Base-by-base conservation (phyloP, 2,329 filamentous ascomycete genomes). In the Sclerotinia trifoliorum region DNA sequence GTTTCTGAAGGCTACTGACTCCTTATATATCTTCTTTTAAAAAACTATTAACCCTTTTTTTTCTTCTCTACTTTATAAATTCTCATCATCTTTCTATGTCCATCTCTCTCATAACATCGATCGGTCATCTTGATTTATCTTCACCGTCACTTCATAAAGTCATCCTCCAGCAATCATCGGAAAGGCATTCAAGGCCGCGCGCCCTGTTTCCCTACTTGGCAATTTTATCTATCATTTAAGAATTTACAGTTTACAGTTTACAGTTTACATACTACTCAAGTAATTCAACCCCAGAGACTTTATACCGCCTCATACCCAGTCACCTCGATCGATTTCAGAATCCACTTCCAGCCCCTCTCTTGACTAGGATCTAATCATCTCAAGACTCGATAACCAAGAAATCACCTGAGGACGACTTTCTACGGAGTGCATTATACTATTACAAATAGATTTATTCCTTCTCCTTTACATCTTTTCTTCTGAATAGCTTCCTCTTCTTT, bases 271-370 rank as follows among this genome's bases (percentile, higher is more conserved):
- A 44, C 32, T 24, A 26, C 13, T 17, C 21, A 57, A 15, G 11
- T 7, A 24, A 24, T 51, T 46, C 24, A 26, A 42, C 39, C 62
- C 35, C 49, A 32, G 35, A 44, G 17, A 42, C 39, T 19, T 17
- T n/a, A 65, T 55, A 57, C 63, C 63, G 62, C 62, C 62, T 65
- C n/a, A 48, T 51, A 51, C 58, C 46, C 21, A 62, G 39, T 19
- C 42, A 39, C 46, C 21, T 64, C 32, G 48, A 48, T 60, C 39
- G 39, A 42, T 42, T 42, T 44, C 7, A 35, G 44, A 60, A 61
- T 58, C 64, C 64, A 66, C 54, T 60, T 66, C 64, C 54, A 42
- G 64, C 64, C 64, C 64, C 44, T 60, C 54, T 29, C 29, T 32
- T 51, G 52, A 60, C 64, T 49, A 58, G 64, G 54, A 66, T 65